A percentile compares a stretch with the other conserved stretches of the same genome.
Conservation (phyloP, 257 asterid genomes). For the Ajuga chamaepitys region DNA sequence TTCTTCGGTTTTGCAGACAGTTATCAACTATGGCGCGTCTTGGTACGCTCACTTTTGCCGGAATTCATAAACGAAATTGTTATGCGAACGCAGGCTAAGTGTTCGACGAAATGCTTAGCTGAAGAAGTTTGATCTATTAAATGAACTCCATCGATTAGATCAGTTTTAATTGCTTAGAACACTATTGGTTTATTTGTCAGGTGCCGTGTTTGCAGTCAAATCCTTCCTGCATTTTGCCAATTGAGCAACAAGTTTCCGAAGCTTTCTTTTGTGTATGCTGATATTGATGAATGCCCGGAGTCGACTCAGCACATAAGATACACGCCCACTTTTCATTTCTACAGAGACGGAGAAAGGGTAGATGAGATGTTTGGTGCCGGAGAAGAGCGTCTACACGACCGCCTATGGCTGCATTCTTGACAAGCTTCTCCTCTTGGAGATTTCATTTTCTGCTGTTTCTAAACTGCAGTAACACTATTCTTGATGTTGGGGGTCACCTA, state of each 20-base stretch:
- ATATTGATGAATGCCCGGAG: slow-evolving; percentile 91
- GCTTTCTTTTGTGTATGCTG: slow-evolving; percentile 69
- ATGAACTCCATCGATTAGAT: no score
- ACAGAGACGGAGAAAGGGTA: slow-evolving; percentile 78
- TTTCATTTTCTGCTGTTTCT: no score
- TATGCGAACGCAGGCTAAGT: not conserved
- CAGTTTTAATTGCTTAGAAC: not conserved
- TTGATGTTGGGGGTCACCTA: no score
- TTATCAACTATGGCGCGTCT: slow-evolving; percentile 83
- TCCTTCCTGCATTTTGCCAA: slow-evolving; percentile 58
- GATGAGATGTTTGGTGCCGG: slow-evolving; percentile 96
- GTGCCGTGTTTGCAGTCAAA: slow-evolving; percentile 78
- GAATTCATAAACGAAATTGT: no score
- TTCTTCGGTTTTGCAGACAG: slow-evolving; percentile 51
- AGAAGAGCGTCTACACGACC: slow-evolving; percentile 79
- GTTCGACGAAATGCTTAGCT: slow-evolving; percentile 33
- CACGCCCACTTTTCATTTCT: slow-evolving; percentile 85
- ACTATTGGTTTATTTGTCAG: slow-evolving; percentile 34
- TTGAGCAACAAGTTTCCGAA: slow-evolving; percentile 62
- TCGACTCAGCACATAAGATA: slow-evolving; percentile 74
- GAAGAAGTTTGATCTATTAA: no score
- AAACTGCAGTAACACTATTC: no score
- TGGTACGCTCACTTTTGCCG: slow-evolving; percentile 38
- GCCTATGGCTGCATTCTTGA: slow-evolving; percentile 87
- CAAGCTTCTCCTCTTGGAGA: no score